Base-by-base conservation (phyloP, 2,329 filamentous ascomycete species). In the Bisporella sp. region DNA sequence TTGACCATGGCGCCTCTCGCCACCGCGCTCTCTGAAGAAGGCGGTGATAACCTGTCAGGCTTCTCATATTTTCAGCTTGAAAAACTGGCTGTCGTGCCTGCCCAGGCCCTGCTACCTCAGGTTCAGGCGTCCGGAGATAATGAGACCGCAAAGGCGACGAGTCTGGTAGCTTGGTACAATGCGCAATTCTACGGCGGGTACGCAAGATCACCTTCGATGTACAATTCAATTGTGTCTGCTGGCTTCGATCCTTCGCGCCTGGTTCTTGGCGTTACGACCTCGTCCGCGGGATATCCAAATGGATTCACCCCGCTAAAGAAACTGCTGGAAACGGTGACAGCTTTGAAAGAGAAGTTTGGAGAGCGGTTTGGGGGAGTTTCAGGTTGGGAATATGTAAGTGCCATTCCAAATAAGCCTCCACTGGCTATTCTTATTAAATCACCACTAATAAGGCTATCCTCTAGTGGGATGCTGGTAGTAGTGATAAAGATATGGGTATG, bases 11-110 rank as follows among this genome's bases (percentile, higher is more conserved):
- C 53, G 69, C 73, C 2, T 75, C 81, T 0, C 81, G 82, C 49
- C 69, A 73, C 5, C 75, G 76, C 29, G 76, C 81, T 0, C 85
- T 3, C 75, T 96, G 4, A 4, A 29, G 13, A 41, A 5, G 37
- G 37, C 2, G 35, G 33, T 29, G 28, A 71, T 96, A 59, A 46
- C 37, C 31, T 52, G 21, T 52, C 49, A 5, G 54, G 54, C 1
- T 54, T 56, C 33, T 85, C 92, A 51, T 86, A 93, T 63, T 96
- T 95, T 55, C 89, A 96, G 2, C 80, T 97, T 4, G 92, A 97
- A 7, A 9, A 41, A 5, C 30, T 41, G 30, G 53, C 54, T 12
- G 45, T 46, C 37, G 33, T 11, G 11, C n/a, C 30, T 12, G 7
- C 9, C 28, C 13, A 13, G 5, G 28, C 45, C 12, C 8, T 8